These are phyloP conservation scores for Dioscorea zingiberensis DNA, from an alignment of 106 monocot genomes.

Conservation along the genomic window DNA sequence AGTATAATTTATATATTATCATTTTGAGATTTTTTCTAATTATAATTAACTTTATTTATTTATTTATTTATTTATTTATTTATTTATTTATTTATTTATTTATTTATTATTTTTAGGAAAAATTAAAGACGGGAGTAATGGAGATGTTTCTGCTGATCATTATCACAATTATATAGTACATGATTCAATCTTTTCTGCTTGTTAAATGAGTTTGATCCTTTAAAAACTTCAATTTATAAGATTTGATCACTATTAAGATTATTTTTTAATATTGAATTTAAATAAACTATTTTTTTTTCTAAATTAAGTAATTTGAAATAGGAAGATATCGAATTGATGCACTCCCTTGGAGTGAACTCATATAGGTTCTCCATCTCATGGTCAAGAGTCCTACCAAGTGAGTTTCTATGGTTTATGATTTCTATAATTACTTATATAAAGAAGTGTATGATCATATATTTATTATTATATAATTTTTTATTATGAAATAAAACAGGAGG, in stretches of 20 bases:
- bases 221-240: no score
- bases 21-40: no score
- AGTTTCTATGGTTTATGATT: neutral
- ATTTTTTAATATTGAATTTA: neutral
- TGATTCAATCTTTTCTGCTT: no score
- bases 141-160: constrained; percentile 17
- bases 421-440: neutral
- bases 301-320: neutral
- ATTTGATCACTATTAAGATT: no score
- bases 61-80: no score
- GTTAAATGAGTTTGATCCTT: neutral
- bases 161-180: constrained; percentile 15
- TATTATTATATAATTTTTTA: neutral
- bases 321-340: constrained; percentile 21
- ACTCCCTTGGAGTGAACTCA: constrained; percentile 18
- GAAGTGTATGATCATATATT: neutral
- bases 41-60: no score
- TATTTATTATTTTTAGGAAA: constrained; percentile 4
- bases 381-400: constrained; percentile 23
- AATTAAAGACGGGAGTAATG: constrained; percentile 19
- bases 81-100: neutral
- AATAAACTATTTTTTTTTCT: neutral
- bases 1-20: no score
- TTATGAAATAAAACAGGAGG: constrained; percentile 39
- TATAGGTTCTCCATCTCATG: constrained; percentile 27